These are phyloP conservation scores for Candida nemodendra DNA, from an alignment of 805 yeast genomes.

Conservation along the genomic window DNA sequence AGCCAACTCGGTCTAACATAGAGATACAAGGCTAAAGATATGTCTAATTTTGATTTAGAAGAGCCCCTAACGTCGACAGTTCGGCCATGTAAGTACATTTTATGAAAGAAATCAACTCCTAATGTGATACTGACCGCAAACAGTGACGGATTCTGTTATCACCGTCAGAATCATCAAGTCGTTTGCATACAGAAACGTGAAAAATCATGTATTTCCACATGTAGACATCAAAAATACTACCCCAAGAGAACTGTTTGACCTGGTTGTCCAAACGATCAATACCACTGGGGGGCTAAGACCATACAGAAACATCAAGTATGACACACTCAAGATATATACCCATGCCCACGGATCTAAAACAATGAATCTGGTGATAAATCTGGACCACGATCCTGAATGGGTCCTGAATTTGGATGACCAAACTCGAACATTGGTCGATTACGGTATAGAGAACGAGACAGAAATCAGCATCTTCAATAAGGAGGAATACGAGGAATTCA, in stretches of 20 bases:
- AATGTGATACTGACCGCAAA: constrained; percentile 1
- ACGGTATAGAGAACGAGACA: constrained; percentile 80
- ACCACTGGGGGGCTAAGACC: constrained; percentile 73
- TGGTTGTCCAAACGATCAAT: constrained; percentile 43
- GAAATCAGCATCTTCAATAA: constrained; percentile 81
- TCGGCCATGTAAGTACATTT: constrained; percentile 51
- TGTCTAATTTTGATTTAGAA: constrained; percentile 38
- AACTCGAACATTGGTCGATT: constrained; percentile 45
- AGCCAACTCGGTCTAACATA: no score
- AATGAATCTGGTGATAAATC: constrained; percentile 85
- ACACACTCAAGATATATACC: constrained; percentile 82
- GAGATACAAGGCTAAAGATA: neutral
- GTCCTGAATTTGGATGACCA: constrained; percentile 43
- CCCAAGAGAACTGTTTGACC: constrained; percentile 59
- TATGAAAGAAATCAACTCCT: neutral
- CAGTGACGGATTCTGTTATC: constrained; percentile 63
- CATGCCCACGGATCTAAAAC: constrained; percentile 95
- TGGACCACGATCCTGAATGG: constrained; percentile 83
- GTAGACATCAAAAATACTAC: constrained; percentile 71
- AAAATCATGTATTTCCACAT: constrained; percentile 65
- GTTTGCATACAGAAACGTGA: constrained; percentile 86
- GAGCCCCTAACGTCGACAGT: constrained; percentile 82
- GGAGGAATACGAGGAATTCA: constrained; percentile 63
- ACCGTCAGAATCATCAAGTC: constrained; percentile 89
- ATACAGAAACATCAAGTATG: constrained; percentile 70